Conservation (phyloP, 257 asterid genomes). For the Penstemon eatonii region DNA sequence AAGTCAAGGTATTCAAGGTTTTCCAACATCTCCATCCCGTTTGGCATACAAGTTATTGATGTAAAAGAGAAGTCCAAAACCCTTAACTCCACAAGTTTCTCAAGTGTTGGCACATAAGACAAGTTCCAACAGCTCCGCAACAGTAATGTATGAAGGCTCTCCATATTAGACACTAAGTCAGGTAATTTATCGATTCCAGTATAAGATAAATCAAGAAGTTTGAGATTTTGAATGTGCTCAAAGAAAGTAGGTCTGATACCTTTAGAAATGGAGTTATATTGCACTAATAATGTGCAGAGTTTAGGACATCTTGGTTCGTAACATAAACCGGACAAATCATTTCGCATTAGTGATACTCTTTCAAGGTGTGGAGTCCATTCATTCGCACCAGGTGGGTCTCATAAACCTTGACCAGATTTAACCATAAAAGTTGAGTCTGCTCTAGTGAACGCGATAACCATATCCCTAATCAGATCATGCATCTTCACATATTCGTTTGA, state of each 20-base stretch:
- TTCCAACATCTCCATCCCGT: too few species aligned
- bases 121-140: conserved; percentile 34
- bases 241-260: conserved; percentile 26
- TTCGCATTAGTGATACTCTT: too few species aligned
- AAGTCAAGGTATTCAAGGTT: too few species aligned
- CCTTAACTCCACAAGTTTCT: conserved; percentile 24
- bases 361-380: background rate
- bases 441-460: too few species aligned
- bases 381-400: conserved; percentile 20
- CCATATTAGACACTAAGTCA: conserved; percentile 21
- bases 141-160: conserved; percentile 26
- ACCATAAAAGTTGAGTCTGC: too few species aligned
- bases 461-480: too few species aligned
- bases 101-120: conserved; percentile 20
- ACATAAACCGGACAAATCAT: too few species aligned
- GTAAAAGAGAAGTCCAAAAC: conserved; percentile 14
- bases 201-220: conserved; percentile 15
- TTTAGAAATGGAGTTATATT: conserved; percentile 30
- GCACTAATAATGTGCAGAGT: conserved; percentile 22
- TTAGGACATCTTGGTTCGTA: too few species aligned
- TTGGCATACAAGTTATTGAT: too few species aligned
- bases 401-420: too few species aligned
- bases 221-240: conserved; percentile 5
- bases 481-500: too few species aligned
- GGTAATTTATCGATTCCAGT: conserved; percentile 24